A percentile compares a stretch with the other conserved stretches of the same genome.
phyloP scores from a whole-genome alignment of 1,139 yeast genomes.

The Geotrichum reessii region DNA sequence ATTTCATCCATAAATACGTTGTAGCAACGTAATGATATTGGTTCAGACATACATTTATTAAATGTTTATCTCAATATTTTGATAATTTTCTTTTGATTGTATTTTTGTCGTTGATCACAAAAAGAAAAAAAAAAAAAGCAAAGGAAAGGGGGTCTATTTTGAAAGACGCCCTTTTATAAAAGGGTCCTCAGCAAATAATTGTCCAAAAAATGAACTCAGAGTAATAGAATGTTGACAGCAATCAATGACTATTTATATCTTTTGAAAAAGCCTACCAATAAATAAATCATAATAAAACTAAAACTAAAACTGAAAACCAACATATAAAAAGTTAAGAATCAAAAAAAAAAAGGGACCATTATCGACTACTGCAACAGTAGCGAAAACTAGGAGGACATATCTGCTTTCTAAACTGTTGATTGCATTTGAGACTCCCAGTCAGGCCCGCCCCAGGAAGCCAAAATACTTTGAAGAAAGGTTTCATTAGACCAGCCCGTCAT shows the following conservation, averaged over 20 bases:
- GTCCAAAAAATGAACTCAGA: too few species aligned
- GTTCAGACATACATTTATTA: too few species aligned
- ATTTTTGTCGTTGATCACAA: too few species aligned
- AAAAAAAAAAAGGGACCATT: not conserved
- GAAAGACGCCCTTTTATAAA: too few species aligned
- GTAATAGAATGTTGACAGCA: not conserved
- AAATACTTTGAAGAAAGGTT: constrained; percentile 1
- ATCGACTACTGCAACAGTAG: not conserved
- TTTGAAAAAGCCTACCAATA: not conserved
- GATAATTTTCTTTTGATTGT: too few species aligned
- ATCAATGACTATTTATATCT: not conserved
- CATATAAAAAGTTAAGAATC: not conserved
- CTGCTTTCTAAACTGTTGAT: not conserved
- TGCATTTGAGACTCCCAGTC: constrained; percentile 8
- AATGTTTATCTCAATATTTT: too few species aligned
- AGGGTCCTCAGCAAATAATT: too few species aligned
- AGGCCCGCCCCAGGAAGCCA: constrained; percentile 14
- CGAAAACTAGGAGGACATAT: not conserved
- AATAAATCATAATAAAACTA: not conserved
- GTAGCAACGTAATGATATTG: too few species aligned
- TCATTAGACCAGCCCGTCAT: constrained; percentile 15
- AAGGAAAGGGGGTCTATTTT: too few species aligned
- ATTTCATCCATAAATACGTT: too few species aligned
- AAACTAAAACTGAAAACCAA: not conserved
- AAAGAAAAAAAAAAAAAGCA: too few species aligned